Conservation (phyloP, 345 rosid genomes). For the Jatropha curcas region DNA sequence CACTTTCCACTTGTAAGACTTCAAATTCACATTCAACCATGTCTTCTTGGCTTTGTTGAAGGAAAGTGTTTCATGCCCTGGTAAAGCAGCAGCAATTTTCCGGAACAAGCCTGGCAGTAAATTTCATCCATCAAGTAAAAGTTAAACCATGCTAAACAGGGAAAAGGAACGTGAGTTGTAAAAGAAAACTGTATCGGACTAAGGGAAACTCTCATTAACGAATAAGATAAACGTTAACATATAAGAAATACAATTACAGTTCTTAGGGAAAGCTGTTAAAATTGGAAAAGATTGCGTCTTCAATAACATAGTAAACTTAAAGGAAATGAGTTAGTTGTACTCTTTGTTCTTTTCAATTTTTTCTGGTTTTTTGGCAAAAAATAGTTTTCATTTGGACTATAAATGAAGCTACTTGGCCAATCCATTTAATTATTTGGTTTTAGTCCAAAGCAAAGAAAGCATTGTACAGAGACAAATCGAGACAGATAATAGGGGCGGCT, state of each 20-base stretch:
- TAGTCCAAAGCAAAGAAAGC: background rate
- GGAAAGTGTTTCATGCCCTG: slow-evolving; percentile 27
- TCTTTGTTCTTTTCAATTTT: background rate
- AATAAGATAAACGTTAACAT: too few species aligned
- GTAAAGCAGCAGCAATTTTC: slow-evolving; percentile 23
- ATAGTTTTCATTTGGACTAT: background rate
- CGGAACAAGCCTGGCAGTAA: slow-evolving; percentile 16
- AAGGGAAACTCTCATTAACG: too few species aligned
- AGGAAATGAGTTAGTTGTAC: background rate
- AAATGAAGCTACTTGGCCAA: background rate
- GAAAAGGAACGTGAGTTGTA: too few species aligned
- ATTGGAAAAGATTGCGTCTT: background rate
- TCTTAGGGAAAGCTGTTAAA: background rate
- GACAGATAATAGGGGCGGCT: background rate
- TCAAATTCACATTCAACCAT: slow-evolving; percentile 31
- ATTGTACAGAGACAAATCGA: too few species aligned
- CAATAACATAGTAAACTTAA: background rate
- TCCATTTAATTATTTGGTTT: background rate
- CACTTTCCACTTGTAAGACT: slow-evolving; percentile 9
- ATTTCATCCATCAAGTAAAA: background rate
- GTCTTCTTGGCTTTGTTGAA: slow-evolving; percentile 28
- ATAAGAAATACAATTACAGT: background rate
- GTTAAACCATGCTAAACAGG: background rate
- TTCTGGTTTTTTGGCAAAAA: too few species aligned
- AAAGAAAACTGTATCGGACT: background rate